Conservation (phyloP, 148 eudicot genomes). For the Talinum fruticosum region DNA sequence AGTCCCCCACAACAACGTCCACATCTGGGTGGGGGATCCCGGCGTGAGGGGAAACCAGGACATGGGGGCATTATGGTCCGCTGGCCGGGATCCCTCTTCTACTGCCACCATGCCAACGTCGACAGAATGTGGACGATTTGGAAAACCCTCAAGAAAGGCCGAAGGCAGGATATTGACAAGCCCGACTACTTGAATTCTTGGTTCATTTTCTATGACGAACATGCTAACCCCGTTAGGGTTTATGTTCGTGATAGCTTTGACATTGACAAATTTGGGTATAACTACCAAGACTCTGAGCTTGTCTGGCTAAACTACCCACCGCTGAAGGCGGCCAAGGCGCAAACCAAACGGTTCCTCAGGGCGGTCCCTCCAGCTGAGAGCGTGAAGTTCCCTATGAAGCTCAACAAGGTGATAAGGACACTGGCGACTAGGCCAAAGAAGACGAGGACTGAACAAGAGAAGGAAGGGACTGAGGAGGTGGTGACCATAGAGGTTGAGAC, state of each 20-base stretch:
- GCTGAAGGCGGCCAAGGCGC: background rate
- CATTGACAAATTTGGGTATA: conserved; percentile 9
- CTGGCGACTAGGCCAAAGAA: background rate
- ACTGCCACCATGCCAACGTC: conserved; percentile 19
- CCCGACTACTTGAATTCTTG: conserved; percentile 3
- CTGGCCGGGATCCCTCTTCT: conserved; percentile 17
- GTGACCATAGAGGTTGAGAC: background rate
- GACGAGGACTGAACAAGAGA: background rate
- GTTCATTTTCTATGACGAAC: conserved; percentile 18
- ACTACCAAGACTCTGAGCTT: background rate
- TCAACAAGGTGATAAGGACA: background rate
- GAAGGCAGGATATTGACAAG: background rate
- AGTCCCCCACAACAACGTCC: conserved; percentile 1
- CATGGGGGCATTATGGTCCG: conserved; percentile 6
- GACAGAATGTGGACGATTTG: conserved; percentile 13
- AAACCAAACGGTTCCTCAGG: background rate
- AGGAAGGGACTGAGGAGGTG: conserved; percentile 5
- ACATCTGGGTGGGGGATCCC: background rate
- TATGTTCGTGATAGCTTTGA: conserved; percentile 13
- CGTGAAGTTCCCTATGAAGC: background rate
- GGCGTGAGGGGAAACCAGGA: background rate
- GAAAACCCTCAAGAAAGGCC: background rate
- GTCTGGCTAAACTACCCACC: background rate
- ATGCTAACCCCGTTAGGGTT: conserved; percentile 16
- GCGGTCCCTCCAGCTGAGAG: background rate